These are phyloP conservation scores for Teunomyces funiuensis DNA, from an alignment of 805 yeast species.

Conservation along the genomic window DNA sequence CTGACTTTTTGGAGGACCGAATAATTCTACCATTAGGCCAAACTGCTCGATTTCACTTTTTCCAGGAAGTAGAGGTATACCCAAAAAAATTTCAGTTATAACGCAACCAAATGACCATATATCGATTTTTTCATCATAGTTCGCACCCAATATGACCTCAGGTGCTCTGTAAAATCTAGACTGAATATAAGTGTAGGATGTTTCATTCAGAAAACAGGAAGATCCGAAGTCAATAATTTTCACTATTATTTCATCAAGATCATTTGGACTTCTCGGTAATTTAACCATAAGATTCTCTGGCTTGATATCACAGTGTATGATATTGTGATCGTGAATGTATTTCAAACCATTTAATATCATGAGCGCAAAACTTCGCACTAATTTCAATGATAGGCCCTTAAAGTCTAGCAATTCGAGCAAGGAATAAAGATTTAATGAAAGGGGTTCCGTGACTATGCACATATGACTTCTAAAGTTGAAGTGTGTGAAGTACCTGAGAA, in stretches of 20 bases:
- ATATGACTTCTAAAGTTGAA: conserved; percentile 80
- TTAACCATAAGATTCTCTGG: conserved; percentile 78
- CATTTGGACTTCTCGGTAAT: conserved; percentile 26
- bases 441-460: conserved; percentile 74
- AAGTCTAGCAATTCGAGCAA: conserved; percentile 50
- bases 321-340: conserved; percentile 53
- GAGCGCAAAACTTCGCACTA: conserved; percentile 46
- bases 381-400: conserved; percentile 45
- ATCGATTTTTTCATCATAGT: conserved; percentile 54
- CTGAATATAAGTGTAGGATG: conserved; percentile 51
- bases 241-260: conserved; percentile 45
- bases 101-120: conserved; percentile 51
- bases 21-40: conserved; percentile 40
- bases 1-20: conserved; percentile 48
- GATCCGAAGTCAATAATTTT: conserved; percentile 84
- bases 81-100: conserved; percentile 36
- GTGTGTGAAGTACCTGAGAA: conserved; percentile 52
- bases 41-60: conserved; percentile 49
- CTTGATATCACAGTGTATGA: conserved; percentile 83
- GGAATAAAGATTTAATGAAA: conserved; percentile 67
- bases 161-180: conserved; percentile 81
- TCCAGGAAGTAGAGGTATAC: conserved; percentile 47
- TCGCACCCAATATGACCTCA: conserved; percentile 67
- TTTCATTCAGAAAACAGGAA: conserved; percentile 47
- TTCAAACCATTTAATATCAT: conserved; percentile 61